Base-by-base conservation (phyloP, 768 basidiomycete genomes). In the Chalciporus sphaerocephalus region DNA sequence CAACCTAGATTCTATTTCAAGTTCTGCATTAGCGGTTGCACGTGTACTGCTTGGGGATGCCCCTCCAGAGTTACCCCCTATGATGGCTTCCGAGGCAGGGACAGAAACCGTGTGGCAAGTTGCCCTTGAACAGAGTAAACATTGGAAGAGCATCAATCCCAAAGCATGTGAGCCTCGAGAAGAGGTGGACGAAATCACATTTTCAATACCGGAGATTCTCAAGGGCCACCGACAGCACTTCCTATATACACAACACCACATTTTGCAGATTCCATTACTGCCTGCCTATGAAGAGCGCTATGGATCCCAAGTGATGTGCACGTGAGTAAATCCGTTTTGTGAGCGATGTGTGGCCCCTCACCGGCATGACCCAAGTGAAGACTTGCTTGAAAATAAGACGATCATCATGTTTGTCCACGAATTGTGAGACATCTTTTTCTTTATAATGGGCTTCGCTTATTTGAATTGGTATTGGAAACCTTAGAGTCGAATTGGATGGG, bases 61-160 rank as follows among this genome's bases (percentile, higher is more conserved):
- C 2, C 92, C 94, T 0, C 85, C 84, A 1, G 76, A 82, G 48
- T 67, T 97, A 6, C 75, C 79, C 0, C 76, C 87, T 1, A 69
- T 92, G 67, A 70, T 79, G 21, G 92, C 92, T 1, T 81, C 80
- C 4, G 87, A 92, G 45, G 73, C 77, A 4, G 95, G 85, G 2
- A 89, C 91, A 6, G 90, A 95, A 69, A 92, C 93, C 0, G 79
- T 97, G 11, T 92, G 83, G 76, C 79, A 89, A 37, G 92, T 95
- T 10, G 87, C 89, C 8, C 78, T 78, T 52, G 80, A 91, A 41
- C 95, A 97, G 64, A 87, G 85, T 59, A 86, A 84, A 62, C 87
- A 87, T 60, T 99, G 96, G 96, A 92, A 85, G 64, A 83, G 70
- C 56, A 76, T 98, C 28, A 82, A 87, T 55, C 84, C 85, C 0